Percentiles rank a stretch among this genome's conserved stretches.
Evolutionary conservation across 345 rosid species (phyloP).

Genomic region (Passiflora organensis): DNA sequence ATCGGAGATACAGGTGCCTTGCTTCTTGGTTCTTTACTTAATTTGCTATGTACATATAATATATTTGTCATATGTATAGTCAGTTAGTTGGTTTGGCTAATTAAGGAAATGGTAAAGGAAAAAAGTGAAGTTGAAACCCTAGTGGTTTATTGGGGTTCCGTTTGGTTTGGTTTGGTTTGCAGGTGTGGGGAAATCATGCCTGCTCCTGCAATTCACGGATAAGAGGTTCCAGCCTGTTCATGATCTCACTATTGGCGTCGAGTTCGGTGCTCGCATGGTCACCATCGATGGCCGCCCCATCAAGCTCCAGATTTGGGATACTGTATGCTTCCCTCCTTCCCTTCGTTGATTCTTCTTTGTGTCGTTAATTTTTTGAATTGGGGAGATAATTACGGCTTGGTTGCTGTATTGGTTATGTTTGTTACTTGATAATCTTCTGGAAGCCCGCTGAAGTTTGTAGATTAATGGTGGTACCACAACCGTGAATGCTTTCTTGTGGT

Average conservation of each 20-base stretch:
- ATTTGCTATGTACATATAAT: too few relatives aligned
- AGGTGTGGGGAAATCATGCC: slow-evolving; percentile 72
- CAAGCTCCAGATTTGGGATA: slow-evolving; percentile 79
- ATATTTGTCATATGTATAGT: too few relatives aligned
- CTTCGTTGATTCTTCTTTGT: neutral
- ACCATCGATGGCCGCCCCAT: slow-evolving; percentile 50
- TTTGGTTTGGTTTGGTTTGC: slow-evolving; percentile 1
- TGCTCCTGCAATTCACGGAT: slow-evolving; percentile 66
- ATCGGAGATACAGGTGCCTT: slow-evolving; percentile 53
- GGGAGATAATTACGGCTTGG: neutral
- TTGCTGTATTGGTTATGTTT: neutral
- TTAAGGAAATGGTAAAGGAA: neutral
- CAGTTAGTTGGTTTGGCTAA: neutral
- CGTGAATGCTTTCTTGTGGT: too few relatives aligned
- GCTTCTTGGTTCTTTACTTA: neutral
- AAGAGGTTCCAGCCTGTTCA: slow-evolving; percentile 77
- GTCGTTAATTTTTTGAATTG: neutral
- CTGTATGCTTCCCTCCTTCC: slow-evolving; percentile 23
- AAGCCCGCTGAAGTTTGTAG: too few relatives aligned
- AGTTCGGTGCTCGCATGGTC: slow-evolving; percentile 76
- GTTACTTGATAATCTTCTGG: too few relatives aligned
- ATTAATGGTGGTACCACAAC: too few relatives aligned
- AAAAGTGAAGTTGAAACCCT: neutral
- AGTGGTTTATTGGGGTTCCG: neutral
- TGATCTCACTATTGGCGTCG: slow-evolving; percentile 70